Evolutionary conservation across 768 basidiomycete genomes (phyloP).

Genomic region (Clitopilus hobsonii): DNA sequence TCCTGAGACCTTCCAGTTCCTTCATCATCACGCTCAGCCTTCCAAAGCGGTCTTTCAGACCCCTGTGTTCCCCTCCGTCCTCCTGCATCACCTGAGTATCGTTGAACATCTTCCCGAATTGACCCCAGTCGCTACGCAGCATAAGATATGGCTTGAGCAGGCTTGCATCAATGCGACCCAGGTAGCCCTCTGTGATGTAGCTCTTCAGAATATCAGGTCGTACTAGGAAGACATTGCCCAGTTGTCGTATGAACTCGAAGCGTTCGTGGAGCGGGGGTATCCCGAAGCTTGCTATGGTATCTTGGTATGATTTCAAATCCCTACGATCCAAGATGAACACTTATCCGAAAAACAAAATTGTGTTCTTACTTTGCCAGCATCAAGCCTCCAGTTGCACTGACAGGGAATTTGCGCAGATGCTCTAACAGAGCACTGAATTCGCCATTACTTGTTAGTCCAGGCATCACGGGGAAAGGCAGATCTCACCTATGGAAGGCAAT

Average conservation of each 20-base stretch:
- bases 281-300: conserved; percentile 75
- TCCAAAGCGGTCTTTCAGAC: conserved; percentile 62
- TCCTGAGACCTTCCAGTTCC: conserved; percentile 69
- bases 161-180: conserved; percentile 84
- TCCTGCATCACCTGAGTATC: conserved; percentile 43
- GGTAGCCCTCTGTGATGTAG: conserved; percentile 91
- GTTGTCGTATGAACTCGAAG: conserved; percentile 96
- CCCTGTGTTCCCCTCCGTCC: conserved; percentile 39
- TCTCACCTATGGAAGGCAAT: conserved; percentile 85
- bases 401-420: conserved; percentile 93
- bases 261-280: conserved; percentile 86
- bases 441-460: too few species aligned
- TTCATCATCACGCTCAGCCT: conserved; percentile 84
- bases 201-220: conserved; percentile 92
- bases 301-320: conserved; percentile 96
- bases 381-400: conserved; percentile 92
- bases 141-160: conserved; percentile 89
- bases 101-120: conserved; percentile 79
- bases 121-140: conserved; percentile 86
- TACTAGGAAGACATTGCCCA: conserved; percentile 96
- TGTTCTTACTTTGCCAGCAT: conserved; percentile 88
- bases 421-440: conserved; percentile 76
- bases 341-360: not conserved
- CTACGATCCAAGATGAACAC: conserved; percentile 32
- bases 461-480: not conserved